Percentiles rank a stretch among this genome's conserved stretches.
Conservation (phyloP, 176 grass and related monocot species). For the Zoysia pacifica region DNA sequence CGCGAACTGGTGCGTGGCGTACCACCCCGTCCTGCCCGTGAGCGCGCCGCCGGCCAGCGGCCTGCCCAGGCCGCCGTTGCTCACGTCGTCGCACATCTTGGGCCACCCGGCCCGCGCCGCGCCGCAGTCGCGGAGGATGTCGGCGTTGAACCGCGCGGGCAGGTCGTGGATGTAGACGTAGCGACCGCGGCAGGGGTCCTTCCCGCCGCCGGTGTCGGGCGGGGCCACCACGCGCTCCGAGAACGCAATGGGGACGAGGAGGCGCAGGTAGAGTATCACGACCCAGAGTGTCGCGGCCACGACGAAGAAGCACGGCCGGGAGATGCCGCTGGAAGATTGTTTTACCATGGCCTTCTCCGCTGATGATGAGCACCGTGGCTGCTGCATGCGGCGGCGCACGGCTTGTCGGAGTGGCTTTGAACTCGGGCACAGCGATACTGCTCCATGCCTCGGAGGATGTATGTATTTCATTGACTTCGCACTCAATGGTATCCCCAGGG, state of each 20-base stretch:
- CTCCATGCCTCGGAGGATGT: background rate
- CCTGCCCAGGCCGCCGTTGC: conserved; percentile 58
- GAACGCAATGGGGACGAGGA: conserved; percentile 7
- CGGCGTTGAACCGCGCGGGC: conserved; percentile 56
- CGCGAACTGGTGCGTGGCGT: conserved; percentile 52
- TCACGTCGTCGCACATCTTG: conserved; percentile 50
- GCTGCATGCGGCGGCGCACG: background rate
- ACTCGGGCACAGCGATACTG: no score
- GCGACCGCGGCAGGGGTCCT: conserved; percentile 43
- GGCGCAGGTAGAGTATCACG: conserved; percentile 15
- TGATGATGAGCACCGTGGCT: background rate
- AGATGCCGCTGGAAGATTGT: conserved; percentile 20
- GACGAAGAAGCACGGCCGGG: conserved; percentile 27
- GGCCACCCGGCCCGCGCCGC: conserved; percentile 37
- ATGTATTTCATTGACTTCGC: background rate
- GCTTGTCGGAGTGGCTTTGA: background rate
- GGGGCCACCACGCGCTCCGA: background rate
- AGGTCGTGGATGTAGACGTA: conserved; percentile 62
- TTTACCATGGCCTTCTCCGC: background rate
- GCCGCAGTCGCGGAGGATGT: conserved; percentile 52
- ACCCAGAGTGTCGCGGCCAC: conserved; percentile 30
- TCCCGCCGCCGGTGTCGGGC: background rate
- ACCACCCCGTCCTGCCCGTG: conserved; percentile 47
- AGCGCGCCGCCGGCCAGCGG: conserved; percentile 48
- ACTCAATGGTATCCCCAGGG: background rate